These are phyloP conservation scores for Termitomyces sp. DNA, from an alignment of 768 basidiomycete genomes.

Conservation along the genomic window DNA sequence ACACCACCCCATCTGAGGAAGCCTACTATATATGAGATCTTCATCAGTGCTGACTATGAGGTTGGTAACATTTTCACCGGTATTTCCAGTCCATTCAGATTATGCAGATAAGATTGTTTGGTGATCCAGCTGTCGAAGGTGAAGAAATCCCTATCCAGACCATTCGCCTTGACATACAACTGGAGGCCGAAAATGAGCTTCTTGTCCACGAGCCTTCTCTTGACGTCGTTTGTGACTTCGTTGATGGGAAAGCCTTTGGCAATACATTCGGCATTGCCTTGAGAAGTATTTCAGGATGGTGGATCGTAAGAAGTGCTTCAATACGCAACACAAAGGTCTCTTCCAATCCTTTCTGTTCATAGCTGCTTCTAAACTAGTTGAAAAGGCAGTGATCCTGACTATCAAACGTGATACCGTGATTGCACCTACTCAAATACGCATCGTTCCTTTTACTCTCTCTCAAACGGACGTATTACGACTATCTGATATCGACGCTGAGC, in stretches of 20 bases:
- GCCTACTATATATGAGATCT: slow-evolving; percentile 57
- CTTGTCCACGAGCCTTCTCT: slow-evolving; percentile 43
- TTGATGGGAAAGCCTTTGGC: slow-evolving; percentile 75
- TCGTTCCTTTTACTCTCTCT: slow-evolving; percentile 45
- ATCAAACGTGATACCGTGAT: slow-evolving; percentile 30
- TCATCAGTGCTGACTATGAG: slow-evolving; percentile 83
- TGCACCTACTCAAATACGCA: slow-evolving; percentile 57
- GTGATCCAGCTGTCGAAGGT: slow-evolving; percentile 49
- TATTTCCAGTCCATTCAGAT: neutral
- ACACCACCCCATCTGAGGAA: slow-evolving; percentile 28
- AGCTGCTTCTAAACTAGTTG: neutral
- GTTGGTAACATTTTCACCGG: slow-evolving; percentile 23
- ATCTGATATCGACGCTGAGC: slow-evolving; percentile 25
- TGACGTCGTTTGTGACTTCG: slow-evolving; percentile 60
- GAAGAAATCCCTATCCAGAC: slow-evolving; percentile 47
- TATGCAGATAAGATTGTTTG: slow-evolving; percentile 73
- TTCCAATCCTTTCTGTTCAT: neutral
- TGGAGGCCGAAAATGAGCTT: slow-evolving; percentile 24
- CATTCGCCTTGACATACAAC: slow-evolving; percentile 42
- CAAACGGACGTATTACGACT: slow-evolving; percentile 33
- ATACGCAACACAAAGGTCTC: slow-evolving; percentile 12
- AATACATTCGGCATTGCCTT: slow-evolving; percentile 61
- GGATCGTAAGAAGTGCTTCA: slow-evolving; percentile 36
- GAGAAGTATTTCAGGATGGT: slow-evolving; percentile 47
- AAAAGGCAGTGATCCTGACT: slow-evolving; percentile 20